Base-by-base conservation (phyloP, 139 green algal genomes). In the Picochlorum sp. region DNA sequence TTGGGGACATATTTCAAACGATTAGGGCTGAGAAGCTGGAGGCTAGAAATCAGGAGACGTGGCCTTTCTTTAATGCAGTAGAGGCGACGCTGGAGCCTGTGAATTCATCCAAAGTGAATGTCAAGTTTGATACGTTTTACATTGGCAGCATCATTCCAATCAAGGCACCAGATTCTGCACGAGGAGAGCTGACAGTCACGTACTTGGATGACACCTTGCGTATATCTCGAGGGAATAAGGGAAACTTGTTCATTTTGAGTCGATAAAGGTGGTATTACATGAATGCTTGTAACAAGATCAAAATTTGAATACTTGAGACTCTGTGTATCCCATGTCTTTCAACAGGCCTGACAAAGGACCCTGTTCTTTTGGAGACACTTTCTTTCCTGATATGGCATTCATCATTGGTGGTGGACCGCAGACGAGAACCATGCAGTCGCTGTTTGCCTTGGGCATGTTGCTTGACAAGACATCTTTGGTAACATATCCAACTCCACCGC, bases 41-140 rank as follows among this genome's bases (percentile, higher is more conserved):
- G n/a, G 88, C 87, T 1, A 59, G 69, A 45, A 96, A 96, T 74
- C 61, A 76, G 50, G 87, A 96, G 71, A 86, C 82, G 0, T 77
- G 57, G 21, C 88, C 88, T 3, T 85, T 96, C 34, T 96, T 88
- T 73, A 96, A 93, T 68, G 69, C 85, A 79, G 77, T 87, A 20
- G 34, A 41, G 20, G 88, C 88, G 14, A 79, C 90, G 13, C 67
- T 95, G 23, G 85, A 62, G 1, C 87, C 88, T 4, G 60, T 85
- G 45, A 73, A 62, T 11, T 18, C 52, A 6, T 77, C 55, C 57
- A 75, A 81, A 37, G 86, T 91, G 38, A 77, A 73, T 56, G 70
- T 66, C 30, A 86, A 94, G 63, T 95, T 95, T 71, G 80, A 74
- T 13, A 62, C 69, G 10, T 95, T 95, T 71, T 81, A 81, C 47